Evolutionary conservation across 2,329 filamentous ascomycete species (phyloP).

Genomic region (Botrytis medusae): DNA sequence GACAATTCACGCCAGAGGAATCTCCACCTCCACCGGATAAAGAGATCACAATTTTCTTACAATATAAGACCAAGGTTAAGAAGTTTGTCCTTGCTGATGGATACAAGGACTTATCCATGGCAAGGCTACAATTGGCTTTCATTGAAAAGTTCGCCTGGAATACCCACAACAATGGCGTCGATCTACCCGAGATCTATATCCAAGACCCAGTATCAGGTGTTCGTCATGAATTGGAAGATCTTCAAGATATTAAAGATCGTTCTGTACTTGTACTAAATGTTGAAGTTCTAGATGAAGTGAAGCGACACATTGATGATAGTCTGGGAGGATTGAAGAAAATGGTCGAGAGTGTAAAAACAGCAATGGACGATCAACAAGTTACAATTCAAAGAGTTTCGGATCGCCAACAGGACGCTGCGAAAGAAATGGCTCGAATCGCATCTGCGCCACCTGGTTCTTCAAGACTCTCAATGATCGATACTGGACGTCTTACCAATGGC

Average conservation of each 20-base stretch:
- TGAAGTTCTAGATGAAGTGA: conserved; percentile 91
- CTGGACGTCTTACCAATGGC: conserved; percentile 28
- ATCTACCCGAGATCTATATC: conserved; percentile 96
- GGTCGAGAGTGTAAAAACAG: conserved; percentile 82
- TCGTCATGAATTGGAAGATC: conserved; percentile 93
- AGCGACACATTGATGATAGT: conserved; percentile 92
- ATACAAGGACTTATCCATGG: conserved; percentile 79
- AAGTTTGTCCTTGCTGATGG: conserved; percentile 90
- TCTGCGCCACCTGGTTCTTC: conserved; percentile 31
- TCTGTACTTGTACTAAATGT: conserved; percentile 94
- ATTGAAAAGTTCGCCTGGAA: conserved; percentile 99
- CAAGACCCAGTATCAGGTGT: conserved; percentile 94
- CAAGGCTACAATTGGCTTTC: conserved; percentile 87
- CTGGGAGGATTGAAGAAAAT: conserved; percentile 76
- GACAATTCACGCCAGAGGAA: conserved; percentile 57
- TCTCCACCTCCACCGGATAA: conserved; percentile 72
- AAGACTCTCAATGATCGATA: conserved; percentile 36
- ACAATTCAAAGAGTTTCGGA: conserved; percentile 86
- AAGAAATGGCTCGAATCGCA: conserved; percentile 67
- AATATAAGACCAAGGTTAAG: conserved; percentile 96
- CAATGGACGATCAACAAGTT: conserved; percentile 78
- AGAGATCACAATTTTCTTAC: conserved; percentile 88
- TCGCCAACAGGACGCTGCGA: conserved; percentile 83
- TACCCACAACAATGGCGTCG: conserved; percentile 87
- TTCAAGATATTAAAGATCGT: conserved; percentile 89